Conservation (phyloP, 83 land plant species). For the Isoetes engelmannii region DNA sequence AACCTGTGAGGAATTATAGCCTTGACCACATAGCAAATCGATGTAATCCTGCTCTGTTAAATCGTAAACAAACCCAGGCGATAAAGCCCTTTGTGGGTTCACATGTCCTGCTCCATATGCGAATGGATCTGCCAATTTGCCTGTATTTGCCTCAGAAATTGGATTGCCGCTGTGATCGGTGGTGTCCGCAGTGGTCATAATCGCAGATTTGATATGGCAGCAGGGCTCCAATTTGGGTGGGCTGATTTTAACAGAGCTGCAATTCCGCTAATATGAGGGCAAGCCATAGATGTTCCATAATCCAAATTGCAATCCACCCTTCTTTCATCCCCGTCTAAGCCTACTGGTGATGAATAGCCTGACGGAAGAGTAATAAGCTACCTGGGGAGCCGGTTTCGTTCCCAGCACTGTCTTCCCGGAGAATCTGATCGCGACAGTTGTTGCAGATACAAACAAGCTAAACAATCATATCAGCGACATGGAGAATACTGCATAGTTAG, state of each 20-base stretch:
- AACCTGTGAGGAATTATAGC: too few relatives aligned
- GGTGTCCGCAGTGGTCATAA: constrained; percentile 32
- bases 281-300: constrained; percentile 48
- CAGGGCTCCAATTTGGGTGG: constrained; percentile 45
- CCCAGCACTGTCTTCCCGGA: constrained; percentile 30
- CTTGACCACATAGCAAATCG: too few relatives aligned
- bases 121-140: too few relatives aligned
- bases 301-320: constrained; percentile 30
- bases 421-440: constrained; percentile 28
- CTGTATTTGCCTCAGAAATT: too few relatives aligned
- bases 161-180: too few relatives aligned
- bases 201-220: constrained; percentile 46
- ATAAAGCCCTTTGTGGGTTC: too few relatives aligned
- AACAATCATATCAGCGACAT: too few relatives aligned
- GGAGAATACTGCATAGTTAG: too few relatives aligned
- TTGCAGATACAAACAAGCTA: too few relatives aligned
- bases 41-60: too few relatives aligned
- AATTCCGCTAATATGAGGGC: constrained; percentile 41
- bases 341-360: neutral
- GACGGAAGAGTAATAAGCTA: constrained; percentile 48
- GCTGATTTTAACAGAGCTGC: constrained; percentile 36
- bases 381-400: constrained; percentile 30
- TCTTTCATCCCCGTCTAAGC: neutral
- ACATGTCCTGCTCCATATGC: too few relatives aligned
- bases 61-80: too few relatives aligned